Conservation (phyloP, 2,329 filamentous ascomycete genomes). For the Corynespora cassiicola region DNA sequence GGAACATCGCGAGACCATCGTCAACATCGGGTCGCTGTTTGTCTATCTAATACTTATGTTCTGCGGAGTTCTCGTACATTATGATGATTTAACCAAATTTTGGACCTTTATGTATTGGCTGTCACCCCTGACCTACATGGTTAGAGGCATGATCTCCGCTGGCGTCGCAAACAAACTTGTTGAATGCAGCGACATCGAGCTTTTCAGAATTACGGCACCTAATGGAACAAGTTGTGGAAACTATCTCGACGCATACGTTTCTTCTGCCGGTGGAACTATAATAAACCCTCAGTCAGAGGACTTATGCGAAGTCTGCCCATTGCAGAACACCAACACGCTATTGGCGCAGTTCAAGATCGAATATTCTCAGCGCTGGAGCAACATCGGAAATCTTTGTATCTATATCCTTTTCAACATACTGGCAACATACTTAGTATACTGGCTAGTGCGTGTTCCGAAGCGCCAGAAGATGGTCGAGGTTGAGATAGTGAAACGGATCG, state of each 20-base stretch:
- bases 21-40: constrained; percentile 69
- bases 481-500: no score
- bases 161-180: no score
- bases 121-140: no score
- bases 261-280: neutral
- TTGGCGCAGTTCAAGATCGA: constrained; percentile 40
- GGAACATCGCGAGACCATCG: constrained; percentile 2
- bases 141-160: neutral
- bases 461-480: no score
- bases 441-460: constrained; percentile 54
- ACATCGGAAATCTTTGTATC: constrained; percentile 52
- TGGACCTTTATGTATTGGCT: no score
- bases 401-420: constrained; percentile 50
- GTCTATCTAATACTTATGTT: constrained; percentile 10
- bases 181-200: no score
- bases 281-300: no score
- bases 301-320: constrained; percentile 21
- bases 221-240: no score
- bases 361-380: constrained; percentile 50
- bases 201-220: no score
- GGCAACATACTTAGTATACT: constrained; percentile 55
- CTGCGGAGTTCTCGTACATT: constrained; percentile 66
- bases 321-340: constrained; percentile 40
- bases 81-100: no score
- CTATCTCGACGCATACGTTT: neutral